Conservation (phyloP, 2,329 filamentous ascomycete genomes). For the Lachnellula suecica region DNA sequence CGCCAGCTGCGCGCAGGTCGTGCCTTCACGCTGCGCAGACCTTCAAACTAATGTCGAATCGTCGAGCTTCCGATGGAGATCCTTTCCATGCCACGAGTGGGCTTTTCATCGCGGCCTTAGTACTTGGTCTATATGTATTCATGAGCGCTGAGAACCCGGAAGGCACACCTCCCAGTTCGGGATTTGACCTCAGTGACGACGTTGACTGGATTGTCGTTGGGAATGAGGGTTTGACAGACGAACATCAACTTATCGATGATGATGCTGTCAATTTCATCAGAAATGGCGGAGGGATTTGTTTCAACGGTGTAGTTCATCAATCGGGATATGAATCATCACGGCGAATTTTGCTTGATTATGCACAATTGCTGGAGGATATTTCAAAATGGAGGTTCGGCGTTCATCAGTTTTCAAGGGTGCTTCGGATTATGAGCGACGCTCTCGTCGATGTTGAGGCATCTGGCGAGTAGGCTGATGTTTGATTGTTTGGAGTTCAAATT, state of each 20-base stretch:
- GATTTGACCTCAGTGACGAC: constrained; percentile 46
- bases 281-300: constrained; percentile 45
- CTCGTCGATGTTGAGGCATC: constrained; percentile 35
- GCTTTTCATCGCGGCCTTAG: constrained; percentile 49
- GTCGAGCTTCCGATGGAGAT: constrained; percentile 50
- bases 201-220: constrained; percentile 48
- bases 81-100: constrained; percentile 49
- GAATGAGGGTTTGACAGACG: constrained; percentile 39
- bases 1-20: constrained; percentile 46
- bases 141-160: constrained; percentile 35
- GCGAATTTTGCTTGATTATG: constrained; percentile 50
- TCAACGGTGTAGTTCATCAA: constrained; percentile 46
- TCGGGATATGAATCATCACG: constrained; percentile 51
- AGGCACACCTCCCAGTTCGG: constrained; percentile 22
- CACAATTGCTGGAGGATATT: constrained; percentile 50
- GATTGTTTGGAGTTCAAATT: background rate
- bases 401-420: constrained; percentile 48
- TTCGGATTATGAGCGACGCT: constrained; percentile 55
- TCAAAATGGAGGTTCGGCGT: constrained; percentile 46
- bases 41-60: constrained; percentile 48
- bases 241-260: constrained; percentile 29
- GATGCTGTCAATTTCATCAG: constrained; percentile 44
- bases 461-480: constrained; percentile 9
- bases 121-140: constrained; percentile 51
- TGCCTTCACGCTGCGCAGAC: constrained; percentile 53